These are phyloP conservation scores for Rhizopogon rudus DNA, from an alignment of 768 basidiomycete genomes.

Conservation along the genomic window DNA sequence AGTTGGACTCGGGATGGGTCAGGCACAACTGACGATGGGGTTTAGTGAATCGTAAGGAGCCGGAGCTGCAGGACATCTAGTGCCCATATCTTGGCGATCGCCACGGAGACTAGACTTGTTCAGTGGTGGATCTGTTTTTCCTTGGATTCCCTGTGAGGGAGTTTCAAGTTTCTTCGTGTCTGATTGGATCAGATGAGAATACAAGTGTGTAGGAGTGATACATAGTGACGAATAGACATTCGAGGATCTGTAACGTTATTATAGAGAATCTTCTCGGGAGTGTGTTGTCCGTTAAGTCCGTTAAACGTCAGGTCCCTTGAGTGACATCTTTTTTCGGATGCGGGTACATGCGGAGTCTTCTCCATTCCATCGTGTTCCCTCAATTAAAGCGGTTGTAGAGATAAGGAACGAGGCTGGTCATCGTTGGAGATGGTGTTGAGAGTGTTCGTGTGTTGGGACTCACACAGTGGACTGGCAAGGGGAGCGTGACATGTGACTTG, in stretches of 20 bases:
- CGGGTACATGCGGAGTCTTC: conserved; percentile 10
- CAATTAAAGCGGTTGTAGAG: neutral
- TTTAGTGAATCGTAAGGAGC: neutral
- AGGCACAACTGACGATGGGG: too few species aligned
- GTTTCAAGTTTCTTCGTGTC: too few species aligned
- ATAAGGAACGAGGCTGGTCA: neutral
- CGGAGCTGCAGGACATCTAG: neutral
- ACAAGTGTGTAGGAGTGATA: neutral
- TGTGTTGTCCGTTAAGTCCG: conserved; percentile 13
- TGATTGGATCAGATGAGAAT: neutral
- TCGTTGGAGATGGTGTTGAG: conserved; percentile 4
- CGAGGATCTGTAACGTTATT: conserved; percentile 2
- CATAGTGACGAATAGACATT: conserved; percentile 2
- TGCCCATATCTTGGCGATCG: neutral
- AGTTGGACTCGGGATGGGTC: too few species aligned
- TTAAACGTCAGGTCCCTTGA: conserved; percentile 14
- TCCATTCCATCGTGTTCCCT: conserved; percentile 2
- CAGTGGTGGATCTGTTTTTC: neutral
- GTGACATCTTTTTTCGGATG: conserved; percentile 16
- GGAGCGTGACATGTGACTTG: conserved; percentile 26
- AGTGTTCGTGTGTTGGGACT: neutral
- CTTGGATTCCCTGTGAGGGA: neutral
- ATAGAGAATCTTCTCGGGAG: conserved; percentile 1
- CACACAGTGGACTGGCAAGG: neutral
- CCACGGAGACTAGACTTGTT: neutral